Conservation (phyloP, 495 filamentous ascomycete genomes). For the Penicillium mononematosum region DNA sequence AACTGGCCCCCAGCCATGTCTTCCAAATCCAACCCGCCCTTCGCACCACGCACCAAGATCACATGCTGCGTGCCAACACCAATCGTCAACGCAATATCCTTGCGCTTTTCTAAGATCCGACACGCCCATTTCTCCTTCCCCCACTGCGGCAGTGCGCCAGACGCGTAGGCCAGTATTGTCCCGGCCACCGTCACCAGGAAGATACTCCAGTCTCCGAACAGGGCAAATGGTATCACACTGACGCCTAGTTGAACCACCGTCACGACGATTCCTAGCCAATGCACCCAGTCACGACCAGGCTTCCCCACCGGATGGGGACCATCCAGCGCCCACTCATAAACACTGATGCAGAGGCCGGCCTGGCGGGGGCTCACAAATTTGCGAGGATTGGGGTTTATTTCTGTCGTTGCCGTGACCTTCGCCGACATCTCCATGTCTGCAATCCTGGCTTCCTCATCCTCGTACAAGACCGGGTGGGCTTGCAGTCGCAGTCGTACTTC, state of each 20-base stretch:
- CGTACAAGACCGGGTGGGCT: not conserved
- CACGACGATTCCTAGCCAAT: slow-evolving; percentile 34
- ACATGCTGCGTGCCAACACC: slow-evolving; percentile 49
- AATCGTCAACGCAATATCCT: slow-evolving; percentile 37
- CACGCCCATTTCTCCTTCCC: slow-evolving; percentile 51
- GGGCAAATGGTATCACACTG: slow-evolving; percentile 41
- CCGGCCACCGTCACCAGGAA: slow-evolving; percentile 43
- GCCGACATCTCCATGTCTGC: slow-evolving; percentile 14
- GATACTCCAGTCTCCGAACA: slow-evolving; percentile 46
- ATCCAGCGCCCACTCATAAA: slow-evolving; percentile 13
- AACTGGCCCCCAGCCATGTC: slow-evolving; percentile 38
- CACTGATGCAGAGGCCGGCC: slow-evolving; percentile 18
- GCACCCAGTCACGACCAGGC: slow-evolving; percentile 29
- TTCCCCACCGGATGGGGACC: not conserved
- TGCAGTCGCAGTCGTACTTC: slow-evolving; percentile 10
- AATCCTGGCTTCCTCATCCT: not conserved
- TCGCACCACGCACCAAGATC: slow-evolving; percentile 39
- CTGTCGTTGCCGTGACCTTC: not conserved
- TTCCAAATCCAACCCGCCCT: slow-evolving; percentile 45
- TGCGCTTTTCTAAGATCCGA: slow-evolving; percentile 22
- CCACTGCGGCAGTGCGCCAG: slow-evolving; percentile 47
- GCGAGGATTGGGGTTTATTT: not conserved
- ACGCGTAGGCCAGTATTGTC: slow-evolving; percentile 35
- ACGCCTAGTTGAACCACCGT: slow-evolving; percentile 47
- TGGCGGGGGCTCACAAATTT: slow-evolving; percentile 7